Evolutionary conservation across 495 filamentous ascomycete species (phyloP).

Genomic region (Penicillium chermesinum): DNA sequence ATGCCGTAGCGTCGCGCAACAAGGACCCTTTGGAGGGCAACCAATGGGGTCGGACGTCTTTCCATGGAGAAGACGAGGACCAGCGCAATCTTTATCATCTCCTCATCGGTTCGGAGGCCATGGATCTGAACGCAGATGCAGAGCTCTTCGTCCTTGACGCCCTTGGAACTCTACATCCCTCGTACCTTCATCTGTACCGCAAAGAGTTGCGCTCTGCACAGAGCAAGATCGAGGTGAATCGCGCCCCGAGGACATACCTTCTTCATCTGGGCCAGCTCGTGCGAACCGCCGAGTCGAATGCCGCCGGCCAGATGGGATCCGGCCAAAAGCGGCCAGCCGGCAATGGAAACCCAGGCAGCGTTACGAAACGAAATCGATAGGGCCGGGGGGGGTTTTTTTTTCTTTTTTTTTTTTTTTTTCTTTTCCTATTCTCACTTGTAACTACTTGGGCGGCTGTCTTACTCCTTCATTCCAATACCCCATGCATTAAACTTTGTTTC

Average conservation of each 20-base stretch:
- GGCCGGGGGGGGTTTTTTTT: slow-evolving; percentile 5
- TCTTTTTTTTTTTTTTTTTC: slow-evolving; percentile 10
- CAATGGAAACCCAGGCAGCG: slow-evolving; percentile 21
- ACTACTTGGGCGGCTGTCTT: slow-evolving; percentile 20
- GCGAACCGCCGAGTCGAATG: slow-evolving; percentile 25
- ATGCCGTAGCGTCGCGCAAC: slow-evolving; percentile 41
- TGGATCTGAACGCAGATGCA: slow-evolving; percentile 22
- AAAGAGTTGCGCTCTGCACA: slow-evolving; percentile 31
- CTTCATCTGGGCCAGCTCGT: slow-evolving; percentile 28
- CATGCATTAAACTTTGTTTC: slow-evolving; percentile 13
- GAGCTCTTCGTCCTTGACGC: slow-evolving; percentile 42
- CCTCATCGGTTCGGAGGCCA: slow-evolving; percentile 39
- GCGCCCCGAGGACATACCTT: slow-evolving; percentile 34
- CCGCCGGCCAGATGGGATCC: slow-evolving; percentile 1
- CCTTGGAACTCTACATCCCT: slow-evolving; percentile 31
- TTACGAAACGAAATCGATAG: slow-evolving; percentile 36
- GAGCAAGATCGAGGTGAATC: slow-evolving; percentile 36
- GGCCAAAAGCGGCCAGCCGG: slow-evolving; percentile 36
- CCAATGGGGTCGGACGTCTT: slow-evolving; percentile 32
- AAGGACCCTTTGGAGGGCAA: slow-evolving; percentile 40
- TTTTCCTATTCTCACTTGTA: slow-evolving; percentile 5
- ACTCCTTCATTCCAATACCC: slow-evolving; percentile 28
- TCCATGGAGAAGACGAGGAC: slow-evolving; percentile 41
- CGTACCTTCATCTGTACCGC: slow-evolving; percentile 30
- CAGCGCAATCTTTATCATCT: slow-evolving; percentile 47